A percentile compares a stretch with the other conserved stretches of the same genome.
Conservation (phyloP, 2,329 filamentous ascomycete genomes). For the Neurospora crassa region DNA sequence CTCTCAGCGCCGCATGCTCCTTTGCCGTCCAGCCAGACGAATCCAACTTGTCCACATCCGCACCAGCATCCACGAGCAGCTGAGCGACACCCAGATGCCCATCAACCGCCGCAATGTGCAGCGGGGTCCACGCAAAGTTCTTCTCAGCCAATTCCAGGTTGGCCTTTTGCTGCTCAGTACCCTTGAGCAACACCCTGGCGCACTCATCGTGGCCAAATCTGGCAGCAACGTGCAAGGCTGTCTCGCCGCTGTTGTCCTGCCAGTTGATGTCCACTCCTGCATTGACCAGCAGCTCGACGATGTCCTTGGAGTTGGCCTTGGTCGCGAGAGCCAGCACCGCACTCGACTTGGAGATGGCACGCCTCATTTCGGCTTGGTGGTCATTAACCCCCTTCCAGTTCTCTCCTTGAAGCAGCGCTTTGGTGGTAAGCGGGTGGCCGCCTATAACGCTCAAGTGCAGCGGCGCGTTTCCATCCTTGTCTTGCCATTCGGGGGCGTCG, state of each 20-base stretch:
- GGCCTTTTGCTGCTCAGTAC: slow-evolving; percentile 59
- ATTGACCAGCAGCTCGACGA: slow-evolving; percentile 79
- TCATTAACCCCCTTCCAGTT: slow-evolving; percentile 59
- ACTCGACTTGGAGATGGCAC: slow-evolving; percentile 69
- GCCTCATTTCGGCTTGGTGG: slow-evolving; percentile 54
- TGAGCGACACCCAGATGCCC: slow-evolving; percentile 68
- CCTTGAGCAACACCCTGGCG: slow-evolving; percentile 64
- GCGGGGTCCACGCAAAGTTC: slow-evolving; percentile 87
- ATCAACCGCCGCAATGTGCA: slow-evolving; percentile 88
- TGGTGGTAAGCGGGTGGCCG: slow-evolving; percentile 79
- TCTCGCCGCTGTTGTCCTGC: slow-evolving; percentile 82
- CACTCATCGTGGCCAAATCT: slow-evolving; percentile 79
- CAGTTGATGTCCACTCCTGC: slow-evolving; percentile 91
- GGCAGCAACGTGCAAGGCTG: slow-evolving; percentile 83
- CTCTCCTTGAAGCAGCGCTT: slow-evolving; percentile 70
- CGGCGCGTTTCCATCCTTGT: slow-evolving; percentile 82
- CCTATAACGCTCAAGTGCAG: slow-evolving; percentile 88
- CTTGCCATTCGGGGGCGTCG: slow-evolving; percentile 82
- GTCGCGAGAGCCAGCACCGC: slow-evolving; percentile 81
- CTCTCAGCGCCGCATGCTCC: slow-evolving; percentile 84
- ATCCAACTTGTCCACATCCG: slow-evolving; percentile 65
- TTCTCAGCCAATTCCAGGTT: slow-evolving; percentile 71
- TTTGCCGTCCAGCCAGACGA: slow-evolving; percentile 89
- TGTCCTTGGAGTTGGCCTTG: slow-evolving; percentile 74
- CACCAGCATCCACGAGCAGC: slow-evolving; percentile 68